phyloP scores from a whole-genome alignment of 78 protist genomes.

The Dictyostelium firmibasis region DNA sequence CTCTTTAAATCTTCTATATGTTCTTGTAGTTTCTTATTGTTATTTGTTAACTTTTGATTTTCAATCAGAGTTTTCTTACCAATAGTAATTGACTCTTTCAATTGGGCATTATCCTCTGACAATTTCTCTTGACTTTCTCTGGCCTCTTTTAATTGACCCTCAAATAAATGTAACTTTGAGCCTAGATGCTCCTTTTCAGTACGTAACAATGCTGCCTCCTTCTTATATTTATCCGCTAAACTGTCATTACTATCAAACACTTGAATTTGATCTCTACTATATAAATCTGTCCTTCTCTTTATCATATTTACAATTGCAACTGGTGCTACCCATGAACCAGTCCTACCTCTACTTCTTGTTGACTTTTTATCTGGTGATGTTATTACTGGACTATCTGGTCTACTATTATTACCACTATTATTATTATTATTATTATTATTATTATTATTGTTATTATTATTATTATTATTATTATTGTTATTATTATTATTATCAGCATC shows the following conservation, averaged over 20 bases:
- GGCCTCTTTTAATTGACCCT: slow-evolving; percentile 56
- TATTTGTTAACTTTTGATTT: slow-evolving; percentile 28
- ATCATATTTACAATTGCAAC: slow-evolving; percentile 71
- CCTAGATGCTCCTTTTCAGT: slow-evolving; percentile 51
- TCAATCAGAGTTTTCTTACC: slow-evolving; percentile 60
- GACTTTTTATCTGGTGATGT: background rate
- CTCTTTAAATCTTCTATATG: slow-evolving; percentile 8
- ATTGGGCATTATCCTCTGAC: slow-evolving; percentile 60
- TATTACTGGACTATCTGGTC: slow-evolving; percentile 12
- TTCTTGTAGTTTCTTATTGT: slow-evolving; percentile 50
- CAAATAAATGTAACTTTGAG: slow-evolving; percentile 42
- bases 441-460: background rate
- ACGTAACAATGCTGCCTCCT: slow-evolving; percentile 11
- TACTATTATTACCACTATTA: background rate
- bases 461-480: background rate
- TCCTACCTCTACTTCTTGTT: background rate
- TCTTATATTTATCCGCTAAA: slow-evolving; percentile 23
- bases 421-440: background rate
- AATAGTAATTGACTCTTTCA: slow-evolving; percentile 37
- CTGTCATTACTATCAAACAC: slow-evolving; percentile 10
- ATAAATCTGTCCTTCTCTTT: slow-evolving; percentile 30
- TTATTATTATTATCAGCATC: background rate
- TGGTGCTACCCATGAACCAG: slow-evolving; percentile 64
- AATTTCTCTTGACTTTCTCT: slow-evolving; percentile 62
- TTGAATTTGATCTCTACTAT: background rate